Evolutionary conservation across 192 early-diverging fungal species (phyloP).

Genomic region (Podila minutissima): DNA sequence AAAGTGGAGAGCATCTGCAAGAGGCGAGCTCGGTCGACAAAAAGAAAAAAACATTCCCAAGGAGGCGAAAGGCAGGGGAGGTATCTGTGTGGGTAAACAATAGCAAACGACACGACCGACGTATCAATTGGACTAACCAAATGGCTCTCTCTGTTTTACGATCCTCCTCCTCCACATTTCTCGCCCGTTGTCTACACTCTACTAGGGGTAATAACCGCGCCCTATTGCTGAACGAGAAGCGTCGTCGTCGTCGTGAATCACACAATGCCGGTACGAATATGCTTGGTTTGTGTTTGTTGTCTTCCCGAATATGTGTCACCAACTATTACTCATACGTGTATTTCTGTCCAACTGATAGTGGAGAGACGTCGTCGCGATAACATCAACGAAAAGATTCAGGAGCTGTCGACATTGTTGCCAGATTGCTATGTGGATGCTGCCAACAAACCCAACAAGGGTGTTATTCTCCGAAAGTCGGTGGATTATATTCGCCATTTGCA

Average conservation of each 20-base stretch:
- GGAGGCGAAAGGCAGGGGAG: background rate
- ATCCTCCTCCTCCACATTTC: background rate
- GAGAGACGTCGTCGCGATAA: conserved; percentile 94
- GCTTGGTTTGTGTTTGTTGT: conserved; percentile 2
- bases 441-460: conserved; percentile 94
- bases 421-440: conserved; percentile 73
- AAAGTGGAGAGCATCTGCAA: too few species aligned
- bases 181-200: background rate
- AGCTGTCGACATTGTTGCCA: conserved; percentile 85
- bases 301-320: background rate
- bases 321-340: conserved; percentile 1
- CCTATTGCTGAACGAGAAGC: conserved; percentile 70
- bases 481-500: conserved; percentile 90
- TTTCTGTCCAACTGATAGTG: conserved; percentile 56
- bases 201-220: conserved; percentile 16
- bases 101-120: background rate
- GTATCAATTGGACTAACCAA: conserved; percentile 5
- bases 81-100: background rate
- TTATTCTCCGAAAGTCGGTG: conserved; percentile 90
- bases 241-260: conserved; percentile 89
- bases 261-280: conserved; percentile 79
- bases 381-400: conserved; percentile 97
- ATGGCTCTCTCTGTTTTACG: conserved; percentile 1
- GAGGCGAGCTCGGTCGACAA: too few species aligned
- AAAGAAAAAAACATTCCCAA: too few species aligned